Conservation (phyloP, 2,329 filamentous ascomycete genomes). For the Phialemoniopsis sp. region DNA sequence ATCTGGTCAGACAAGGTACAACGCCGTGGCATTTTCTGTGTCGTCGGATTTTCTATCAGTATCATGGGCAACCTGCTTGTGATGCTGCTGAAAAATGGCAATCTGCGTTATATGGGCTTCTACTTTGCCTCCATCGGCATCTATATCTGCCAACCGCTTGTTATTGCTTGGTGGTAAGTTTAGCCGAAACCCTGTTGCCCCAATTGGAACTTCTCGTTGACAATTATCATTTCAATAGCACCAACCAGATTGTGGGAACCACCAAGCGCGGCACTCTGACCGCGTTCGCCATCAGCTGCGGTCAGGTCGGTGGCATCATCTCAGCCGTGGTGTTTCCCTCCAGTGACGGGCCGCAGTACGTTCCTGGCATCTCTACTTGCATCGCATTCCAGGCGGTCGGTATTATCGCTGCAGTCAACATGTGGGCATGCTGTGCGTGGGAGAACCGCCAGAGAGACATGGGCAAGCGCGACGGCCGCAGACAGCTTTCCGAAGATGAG, state of each 20-base stretch:
- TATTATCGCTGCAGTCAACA: slow-evolving; percentile 8
- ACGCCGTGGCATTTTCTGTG: slow-evolving; percentile 16
- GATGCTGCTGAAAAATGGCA: slow-evolving; percentile 15
- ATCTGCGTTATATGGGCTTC: slow-evolving; percentile 18
- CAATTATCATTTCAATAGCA: not conserved
- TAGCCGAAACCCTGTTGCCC: not conserved
- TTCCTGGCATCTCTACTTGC: slow-evolving; percentile 28
- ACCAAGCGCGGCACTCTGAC: slow-evolving; percentile 41
- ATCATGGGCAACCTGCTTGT: slow-evolving; percentile 27
- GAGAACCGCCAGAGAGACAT: slow-evolving; percentile 27
- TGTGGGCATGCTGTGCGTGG: slow-evolving; percentile 10
- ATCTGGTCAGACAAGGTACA: slow-evolving; percentile 16
- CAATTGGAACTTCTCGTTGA: too few species aligned
- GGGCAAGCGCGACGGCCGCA: slow-evolving; percentile 26
- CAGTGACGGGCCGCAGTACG: slow-evolving; percentile 1
- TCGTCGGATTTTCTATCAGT: slow-evolving; percentile 14
- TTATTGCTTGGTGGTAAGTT: slow-evolving; percentile 36
- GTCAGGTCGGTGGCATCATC: slow-evolving; percentile 29
- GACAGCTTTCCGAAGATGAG: slow-evolving; percentile 25
- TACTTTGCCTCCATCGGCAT: slow-evolving; percentile 24
- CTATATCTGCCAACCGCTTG: slow-evolving; percentile 22
- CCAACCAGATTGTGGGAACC: slow-evolving; percentile 39
- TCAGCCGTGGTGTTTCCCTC: slow-evolving; percentile 7
- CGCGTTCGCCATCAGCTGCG: slow-evolving; percentile 39
- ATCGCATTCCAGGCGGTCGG: slow-evolving; percentile 6